Evolutionary conservation across 2,329 filamentous ascomycete genomes (phyloP), one percentile per base, ranked within the genome.

Genomic region (Sordariomycetes sp.): DNA sequence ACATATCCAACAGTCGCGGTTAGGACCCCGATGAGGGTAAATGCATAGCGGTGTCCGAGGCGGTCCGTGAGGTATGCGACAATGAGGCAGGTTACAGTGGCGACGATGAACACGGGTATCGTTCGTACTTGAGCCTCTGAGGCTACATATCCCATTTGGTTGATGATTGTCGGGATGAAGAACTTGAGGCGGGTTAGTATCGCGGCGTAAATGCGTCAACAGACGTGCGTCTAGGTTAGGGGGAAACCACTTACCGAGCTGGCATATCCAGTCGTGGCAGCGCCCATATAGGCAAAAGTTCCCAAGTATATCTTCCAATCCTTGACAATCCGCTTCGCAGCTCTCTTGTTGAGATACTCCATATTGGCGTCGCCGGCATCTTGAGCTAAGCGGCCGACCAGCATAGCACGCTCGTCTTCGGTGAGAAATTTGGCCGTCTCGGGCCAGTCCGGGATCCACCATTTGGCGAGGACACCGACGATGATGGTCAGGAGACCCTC

Each of bases 391-490:
- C 89, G 79, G 10, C 82, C 77, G n/a, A 89, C 70, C 0, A 92
- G 86, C 17, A 87, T 79, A 5, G 75, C 73, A 12, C 86, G 82
- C 62, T 92, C 87, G 1, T 78, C 76, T 0, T 77, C 74, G 0
- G 79, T 79, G 4, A 94, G 76, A 66, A 92, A 94, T 0, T 66
- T 78, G 7, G 87, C 87, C 52, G 84, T 77, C 62, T 89, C 86
- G 0, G 89, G 89, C 67, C 89, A 92, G 65, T 94, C 87, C 62
- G 88, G 81, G 2, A 91, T 85, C 70, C 86, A 76, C 80, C 83
- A 89, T 71, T 85, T 89, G 3, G 80, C 85, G 1, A 75, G 69
- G 3, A 84, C 59, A 1, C 85, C 87, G 5, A 89, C 75, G 1
- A 89, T 1, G 1, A 89, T 74, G 0, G 87, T 90, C 0, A 79